phyloP scores from a whole-genome alignment of 805 yeast species.

The Zygosaccharomyces kombuchaensis region DNA sequence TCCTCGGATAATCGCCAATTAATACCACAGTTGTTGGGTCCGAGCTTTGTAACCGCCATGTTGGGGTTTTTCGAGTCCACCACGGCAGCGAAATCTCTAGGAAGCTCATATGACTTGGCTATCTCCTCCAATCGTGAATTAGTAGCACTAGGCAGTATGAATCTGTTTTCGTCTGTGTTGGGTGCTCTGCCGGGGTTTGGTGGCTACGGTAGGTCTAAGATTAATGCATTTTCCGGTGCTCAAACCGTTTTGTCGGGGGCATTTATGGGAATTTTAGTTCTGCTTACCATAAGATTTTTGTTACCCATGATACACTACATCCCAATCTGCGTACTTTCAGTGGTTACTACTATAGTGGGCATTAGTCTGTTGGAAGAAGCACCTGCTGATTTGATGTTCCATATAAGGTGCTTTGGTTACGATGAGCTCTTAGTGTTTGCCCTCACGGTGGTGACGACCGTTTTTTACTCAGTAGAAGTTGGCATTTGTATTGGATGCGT shows the following conservation, averaged over 20 bases:
- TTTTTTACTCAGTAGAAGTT: conserved; percentile 75
- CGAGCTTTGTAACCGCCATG: conserved; percentile 74
- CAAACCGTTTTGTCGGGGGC: conserved; percentile 80
- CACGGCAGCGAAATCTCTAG: conserved; percentile 84
- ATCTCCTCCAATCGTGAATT: conserved; percentile 80
- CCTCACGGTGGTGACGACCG: conserved; percentile 59
- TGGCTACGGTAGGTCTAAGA: conserved; percentile 90
- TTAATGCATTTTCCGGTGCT: conserved; percentile 85
- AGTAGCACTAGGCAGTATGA: conserved; percentile 81
- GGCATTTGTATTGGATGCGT: conserved; percentile 87
- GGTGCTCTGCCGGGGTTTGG: conserved; percentile 90
- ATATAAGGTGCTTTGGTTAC: conserved; percentile 67
- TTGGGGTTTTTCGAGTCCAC: conserved; percentile 91
- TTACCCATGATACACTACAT: conserved; percentile 63
- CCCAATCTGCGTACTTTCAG: conserved; percentile 76
- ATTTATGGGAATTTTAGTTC: conserved; percentile 71
- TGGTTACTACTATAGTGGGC: conserved; percentile 77
- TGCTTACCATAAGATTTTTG: conserved; percentile 57
- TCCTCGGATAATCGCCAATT: conserved; percentile 41
- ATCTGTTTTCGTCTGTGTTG: conserved; percentile 52
- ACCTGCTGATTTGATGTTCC: conserved; percentile 73
- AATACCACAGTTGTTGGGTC: conserved; percentile 54
- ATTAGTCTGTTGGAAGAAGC: conserved; percentile 74
- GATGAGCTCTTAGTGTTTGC: conserved; percentile 67
- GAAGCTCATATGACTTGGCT: conserved; percentile 63